A percentile compares a stretch with the other conserved stretches of the same genome.
Conservation (phyloP, 345 rosid genomes). For the Populus tremula region DNA sequence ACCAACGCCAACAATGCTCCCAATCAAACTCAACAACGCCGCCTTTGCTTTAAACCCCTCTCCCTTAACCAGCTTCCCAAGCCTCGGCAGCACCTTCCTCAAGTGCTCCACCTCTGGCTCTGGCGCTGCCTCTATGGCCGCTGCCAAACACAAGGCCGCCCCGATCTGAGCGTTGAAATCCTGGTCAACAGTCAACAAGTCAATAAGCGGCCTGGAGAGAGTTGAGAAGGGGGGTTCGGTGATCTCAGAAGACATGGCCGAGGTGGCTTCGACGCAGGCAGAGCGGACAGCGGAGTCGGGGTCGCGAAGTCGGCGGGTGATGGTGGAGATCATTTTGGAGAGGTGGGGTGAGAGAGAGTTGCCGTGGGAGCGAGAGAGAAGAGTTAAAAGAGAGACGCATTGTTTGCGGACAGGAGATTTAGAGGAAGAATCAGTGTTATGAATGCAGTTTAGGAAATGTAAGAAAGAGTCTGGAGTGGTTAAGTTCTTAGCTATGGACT, state of each 20-base stretch:
- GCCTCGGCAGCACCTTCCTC: constrained; percentile 60
- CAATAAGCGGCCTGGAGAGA: constrained; percentile 61
- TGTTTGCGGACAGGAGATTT: constrained; percentile 78
- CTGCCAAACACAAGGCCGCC: constrained; percentile 75
- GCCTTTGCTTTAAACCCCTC: constrained; percentile 82
- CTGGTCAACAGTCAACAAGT: constrained; percentile 59
- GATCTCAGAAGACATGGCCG: constrained; percentile 64
- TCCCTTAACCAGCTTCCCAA: constrained; percentile 57
- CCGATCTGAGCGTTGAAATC: constrained; percentile 74
- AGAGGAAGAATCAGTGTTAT: constrained; percentile 67
- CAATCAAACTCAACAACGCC: constrained; percentile 58
- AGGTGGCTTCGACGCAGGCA: constrained; percentile 66
- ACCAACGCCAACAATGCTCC: constrained; percentile 58
- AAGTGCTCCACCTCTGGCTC: constrained; percentile 63
- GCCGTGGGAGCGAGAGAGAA: constrained; percentile 77
- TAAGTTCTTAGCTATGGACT: constrained; percentile 64
- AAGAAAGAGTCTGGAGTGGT: constrained; percentile 52
- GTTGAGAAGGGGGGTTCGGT: constrained; percentile 53
- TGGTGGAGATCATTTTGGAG: constrained; percentile 71
- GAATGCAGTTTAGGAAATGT: constrained; percentile 67
- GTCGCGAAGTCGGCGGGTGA: constrained; percentile 77
- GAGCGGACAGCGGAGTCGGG: constrained; percentile 81
- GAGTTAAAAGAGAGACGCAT: constrained; percentile 65
- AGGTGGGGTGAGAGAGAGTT: constrained; percentile 67
- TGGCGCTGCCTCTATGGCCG: constrained; percentile 60